Percentiles rank a stretch among this genome's conserved stretches.
Evolutionary conservation across 768 basidiomycete genomes (phyloP).

Genomic region (Tricholoma flavovirens): DNA sequence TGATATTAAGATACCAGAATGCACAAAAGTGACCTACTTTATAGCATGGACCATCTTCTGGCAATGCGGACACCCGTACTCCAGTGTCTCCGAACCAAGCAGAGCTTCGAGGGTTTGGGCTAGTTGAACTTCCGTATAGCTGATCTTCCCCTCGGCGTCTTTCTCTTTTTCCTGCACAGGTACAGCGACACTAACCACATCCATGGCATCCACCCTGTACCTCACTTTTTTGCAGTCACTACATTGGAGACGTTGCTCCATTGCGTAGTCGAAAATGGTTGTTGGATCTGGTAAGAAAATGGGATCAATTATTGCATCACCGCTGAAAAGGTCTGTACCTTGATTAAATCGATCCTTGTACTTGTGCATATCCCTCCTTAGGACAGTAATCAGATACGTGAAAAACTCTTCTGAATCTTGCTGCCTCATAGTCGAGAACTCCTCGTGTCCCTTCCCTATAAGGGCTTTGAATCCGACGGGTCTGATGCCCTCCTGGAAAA

Average conservation of each 20-base stretch:
- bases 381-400: conserved; percentile 64
- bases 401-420: conserved; percentile 98
- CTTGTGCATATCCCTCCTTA: conserved; percentile 63
- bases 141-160: conserved; percentile 49
- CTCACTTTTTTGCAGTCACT: conserved; percentile 70
- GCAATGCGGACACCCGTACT: conserved; percentile 79
- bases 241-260: conserved; percentile 88
- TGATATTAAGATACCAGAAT: conserved; percentile 1
- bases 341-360: conserved; percentile 30
- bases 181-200: conserved; percentile 76
- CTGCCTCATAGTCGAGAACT: conserved; percentile 95
- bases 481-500: conserved; percentile 80
- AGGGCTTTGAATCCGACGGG: conserved; percentile 84
- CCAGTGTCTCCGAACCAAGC: conserved; percentile 58
- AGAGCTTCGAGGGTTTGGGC: conserved; percentile 55
- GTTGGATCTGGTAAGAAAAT: conserved; percentile 52
- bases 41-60: conserved; percentile 58
- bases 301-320: neutral
- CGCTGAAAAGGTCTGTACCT: conserved; percentile 16
- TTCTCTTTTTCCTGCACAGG: conserved; percentile 37
- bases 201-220: conserved; percentile 71
- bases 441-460: conserved; percentile 87
- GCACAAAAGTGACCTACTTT: conserved; percentile 49
- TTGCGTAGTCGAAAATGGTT: conserved; percentile 67
- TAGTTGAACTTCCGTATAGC: conserved; percentile 60